These are phyloP conservation scores for Penicillium griseofulvum DNA, from an alignment of 2,329 filamentous ascomycete genomes.

Conservation along the genomic window DNA sequence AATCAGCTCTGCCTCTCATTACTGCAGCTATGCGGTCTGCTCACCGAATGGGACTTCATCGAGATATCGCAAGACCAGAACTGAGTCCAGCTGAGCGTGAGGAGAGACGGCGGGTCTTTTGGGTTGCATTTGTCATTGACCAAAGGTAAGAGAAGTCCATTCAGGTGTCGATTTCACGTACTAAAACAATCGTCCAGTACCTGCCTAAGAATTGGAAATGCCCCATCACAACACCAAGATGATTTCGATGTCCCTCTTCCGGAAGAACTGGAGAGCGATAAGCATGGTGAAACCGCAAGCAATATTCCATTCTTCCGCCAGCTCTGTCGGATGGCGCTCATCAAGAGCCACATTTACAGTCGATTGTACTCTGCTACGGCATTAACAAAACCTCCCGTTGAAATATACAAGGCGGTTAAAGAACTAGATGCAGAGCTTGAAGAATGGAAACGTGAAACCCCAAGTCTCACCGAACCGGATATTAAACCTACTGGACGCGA, in stretches of 20 bases:
- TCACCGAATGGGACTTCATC: constrained; percentile 90
- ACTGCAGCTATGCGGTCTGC: constrained; percentile 83
- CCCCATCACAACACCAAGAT: constrained; percentile 67
- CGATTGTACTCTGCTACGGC: constrained; percentile 85
- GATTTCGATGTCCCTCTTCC: constrained; percentile 93
- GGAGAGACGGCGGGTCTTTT: constrained; percentile 73
- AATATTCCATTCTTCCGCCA: constrained; percentile 92
- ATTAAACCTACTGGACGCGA: constrained; percentile 85
- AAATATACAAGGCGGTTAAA: constrained; percentile 85
- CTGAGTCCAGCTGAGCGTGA: constrained; percentile 86
- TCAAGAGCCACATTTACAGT: constrained; percentile 89
- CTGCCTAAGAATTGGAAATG: constrained; percentile 64
- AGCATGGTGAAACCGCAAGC: constrained; percentile 76
- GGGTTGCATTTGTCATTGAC: constrained; percentile 69
- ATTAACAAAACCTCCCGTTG: constrained; percentile 72
- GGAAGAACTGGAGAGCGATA: constrained; percentile 80
- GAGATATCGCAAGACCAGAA: constrained; percentile 81
- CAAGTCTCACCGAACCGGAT: constrained; percentile 81
- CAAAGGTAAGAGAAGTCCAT: constrained; percentile 53
- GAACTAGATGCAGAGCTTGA: constrained; percentile 83
- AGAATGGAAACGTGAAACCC: constrained; percentile 87
- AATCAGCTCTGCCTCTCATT: constrained; percentile 83
- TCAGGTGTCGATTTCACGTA: too few species aligned
- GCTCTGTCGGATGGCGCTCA: constrained; percentile 83
- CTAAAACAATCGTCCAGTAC: constrained; percentile 45